Evolutionary conservation across 2,329 filamentous ascomycete species (phyloP), one percentile per base, ranked within the genome.

Genomic region (Capronia americana): DNA sequence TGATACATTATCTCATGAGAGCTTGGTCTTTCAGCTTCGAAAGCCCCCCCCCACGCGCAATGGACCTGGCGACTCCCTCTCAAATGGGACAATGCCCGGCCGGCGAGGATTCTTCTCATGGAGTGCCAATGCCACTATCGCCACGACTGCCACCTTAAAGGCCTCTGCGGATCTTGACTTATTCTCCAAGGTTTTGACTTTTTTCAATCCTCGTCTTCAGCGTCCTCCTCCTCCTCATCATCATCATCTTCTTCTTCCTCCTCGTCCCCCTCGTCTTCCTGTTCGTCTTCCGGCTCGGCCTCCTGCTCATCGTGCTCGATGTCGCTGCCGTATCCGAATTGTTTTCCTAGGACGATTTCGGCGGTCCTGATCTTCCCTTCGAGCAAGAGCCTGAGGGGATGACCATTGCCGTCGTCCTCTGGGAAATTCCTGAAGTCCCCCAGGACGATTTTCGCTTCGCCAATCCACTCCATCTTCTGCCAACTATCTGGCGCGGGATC

Each of bases 381-480:
- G 28, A 55, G 53, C 8, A n/a, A 55, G 7, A 12, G 10, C 7
- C n/a, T 30, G 53, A 55, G 53, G 1, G 51, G 6, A 10, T 55
- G 4, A 12, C 17, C 26, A n/a, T 23, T n/a, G 17, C 6, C n/a
- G 12, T 55, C 28, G 8, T 1, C 53, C 6, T 11, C 24, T 17
- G 28, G 12, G 24, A 28, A n/a, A 34, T 17, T 20, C 5, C 28
- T 30, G 4, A 7, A n/a, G n/a, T 34, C n/a, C 30, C 53, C 12
- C 53, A 55, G 17, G 28, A 55, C 26, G 28, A 55, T n/a, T 55
- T 17, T 30, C 8, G 53, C 53, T 55, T 55, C 53, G 1, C 53
- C 53, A 34, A 32, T 32, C 53, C 53, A 55, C 7, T 55, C 53
- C 53, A 14, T 7, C 53, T 55, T 55, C 28, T 55, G 24, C 53